Evolutionary conservation across 139 green algal species (phyloP).

Genomic region (Tetradesmus obliquus): DNA sequence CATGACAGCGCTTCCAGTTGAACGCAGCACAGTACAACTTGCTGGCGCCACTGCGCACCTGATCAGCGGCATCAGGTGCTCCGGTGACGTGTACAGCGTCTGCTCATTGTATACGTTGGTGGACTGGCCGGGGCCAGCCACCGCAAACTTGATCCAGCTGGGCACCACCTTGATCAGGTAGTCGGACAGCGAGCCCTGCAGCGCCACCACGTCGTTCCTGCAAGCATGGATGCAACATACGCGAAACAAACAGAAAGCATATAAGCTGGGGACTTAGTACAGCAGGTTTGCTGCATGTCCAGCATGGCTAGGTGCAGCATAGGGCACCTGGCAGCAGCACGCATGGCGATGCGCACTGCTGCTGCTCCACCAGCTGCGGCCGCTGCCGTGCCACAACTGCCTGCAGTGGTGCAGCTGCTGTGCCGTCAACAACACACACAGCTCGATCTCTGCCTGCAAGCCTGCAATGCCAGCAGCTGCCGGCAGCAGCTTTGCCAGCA

Average conservation of each 20-base stretch:
- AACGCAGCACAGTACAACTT: no score
- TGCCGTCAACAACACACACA: not conserved
- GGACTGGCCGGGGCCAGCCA: slow-evolving; percentile 59
- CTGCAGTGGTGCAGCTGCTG: no score
- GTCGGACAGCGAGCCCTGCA: slow-evolving; percentile 56
- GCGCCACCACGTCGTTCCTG: slow-evolving; percentile 40
- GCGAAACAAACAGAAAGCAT: not conserved
- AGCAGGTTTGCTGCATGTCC: not conserved
- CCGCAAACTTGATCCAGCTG: slow-evolving; percentile 75
- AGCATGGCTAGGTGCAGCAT: not conserved
- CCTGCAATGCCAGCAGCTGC: no score
- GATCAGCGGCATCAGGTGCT: slow-evolving; percentile 70
- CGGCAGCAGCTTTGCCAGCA: no score
- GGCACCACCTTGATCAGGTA: slow-evolving; percentile 80
- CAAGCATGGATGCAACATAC: slow-evolving; percentile 7
- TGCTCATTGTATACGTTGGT: slow-evolving; percentile 62
- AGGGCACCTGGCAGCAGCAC: not conserved
- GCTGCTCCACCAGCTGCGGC: not conserved
- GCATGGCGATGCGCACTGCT: not conserved
- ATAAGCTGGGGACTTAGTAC: not conserved
- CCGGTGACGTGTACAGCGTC: slow-evolving; percentile 67
- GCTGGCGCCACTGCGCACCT: not conserved
- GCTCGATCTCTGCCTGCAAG: no score
- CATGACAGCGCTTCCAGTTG: not conserved
- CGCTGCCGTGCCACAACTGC: no score